Evolutionary conservation across 805 yeast genomes (phyloP), one percentile per base, ranked within the genome.

Genomic region (Scheffersomyces stipitis): DNA sequence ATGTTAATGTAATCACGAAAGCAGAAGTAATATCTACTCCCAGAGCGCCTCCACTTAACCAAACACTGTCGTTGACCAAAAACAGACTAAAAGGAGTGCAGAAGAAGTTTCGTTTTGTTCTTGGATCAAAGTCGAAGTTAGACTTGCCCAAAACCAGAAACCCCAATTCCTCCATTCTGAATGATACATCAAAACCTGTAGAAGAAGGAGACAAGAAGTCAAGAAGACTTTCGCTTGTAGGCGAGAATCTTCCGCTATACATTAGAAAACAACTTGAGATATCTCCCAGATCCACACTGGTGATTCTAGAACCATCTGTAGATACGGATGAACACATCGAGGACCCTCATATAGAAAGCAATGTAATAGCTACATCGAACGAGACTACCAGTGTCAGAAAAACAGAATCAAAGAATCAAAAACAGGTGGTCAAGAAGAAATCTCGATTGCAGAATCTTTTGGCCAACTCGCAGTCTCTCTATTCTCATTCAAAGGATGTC

Each of bases 401-500:
- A n/a, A n/a, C n/a, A n/a, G n/a, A n/a, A n/a, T n/a, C n/a, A n/a
- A n/a, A n/a, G n/a, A 20, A 20, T 20, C 9, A 7, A 7, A 10
- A 7, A 7, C 24, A 20, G 10, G 10, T 20, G 23, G 4, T 5
- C 5, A 7, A 9, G 5, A 7, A 9, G n/a, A 6, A 14, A 28
- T 48, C 61, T 6, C 38, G 73, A 31, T 31, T 67, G 18, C 54
- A 58, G 26, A 64, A 64, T 36, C 42, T 67, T 10, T 45, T 66
- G 4, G 51, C 62, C 14, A 66, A 61, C 38, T 66, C 73, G 0
- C 63, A 62, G 28, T 62, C 66, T 0, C 46, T 66, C 17, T 64
- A 65, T 36, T 52, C 60, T n/a, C 54, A 52, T 33, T 34, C 50
- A 4, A 54, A 45, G 38, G 59, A 58, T 26, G 31, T 43, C 1